Percentiles rank a stretch among this genome's conserved stretches.
Conservation (phyloP, 139 green algal genomes). For the Yamagishiella unicocca region DNA sequence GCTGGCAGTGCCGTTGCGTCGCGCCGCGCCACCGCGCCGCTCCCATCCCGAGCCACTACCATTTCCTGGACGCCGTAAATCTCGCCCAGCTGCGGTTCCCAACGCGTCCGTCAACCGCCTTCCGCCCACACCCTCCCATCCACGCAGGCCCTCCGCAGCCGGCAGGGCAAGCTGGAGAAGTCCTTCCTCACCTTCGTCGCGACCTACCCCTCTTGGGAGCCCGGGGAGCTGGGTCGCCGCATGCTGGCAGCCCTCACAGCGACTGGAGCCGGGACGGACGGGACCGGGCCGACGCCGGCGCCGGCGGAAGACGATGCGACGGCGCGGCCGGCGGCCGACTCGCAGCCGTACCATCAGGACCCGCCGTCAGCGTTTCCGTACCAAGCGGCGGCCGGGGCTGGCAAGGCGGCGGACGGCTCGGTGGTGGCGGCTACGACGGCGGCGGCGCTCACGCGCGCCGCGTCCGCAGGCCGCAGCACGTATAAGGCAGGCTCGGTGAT, state of each 20-base stretch:
- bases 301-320: background rate
- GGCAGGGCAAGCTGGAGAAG: conserved; percentile 96
- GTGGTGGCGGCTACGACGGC: background rate
- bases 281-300: background rate
- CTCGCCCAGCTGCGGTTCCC: too few species aligned
- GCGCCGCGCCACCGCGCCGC: too few species aligned
- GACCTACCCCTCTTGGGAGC: conserved; percentile 91
- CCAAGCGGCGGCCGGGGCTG: conserved; percentile 13
- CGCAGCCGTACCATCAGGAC: background rate
- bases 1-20: too few species aligned
- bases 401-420: background rate
- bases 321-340: background rate
- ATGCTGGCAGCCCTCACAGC: conserved; percentile 64
- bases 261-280: background rate
- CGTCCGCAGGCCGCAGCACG: too few species aligned
- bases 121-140: background rate
- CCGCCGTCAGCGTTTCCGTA: conserved; percentile 24
- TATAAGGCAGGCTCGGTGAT: too few species aligned
- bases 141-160: conserved; percentile 53
- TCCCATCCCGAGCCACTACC: too few species aligned
- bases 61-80: too few species aligned
- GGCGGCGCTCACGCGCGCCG: background rate
- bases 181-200: conserved; percentile 91
- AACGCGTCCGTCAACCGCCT: background rate
- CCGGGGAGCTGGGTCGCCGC: conserved; percentile 60